A percentile compares a stretch with the other conserved stretches of the same genome.
Conservation (phyloP, 2,329 filamentous ascomycete genomes). For the Coniella vitis region DNA sequence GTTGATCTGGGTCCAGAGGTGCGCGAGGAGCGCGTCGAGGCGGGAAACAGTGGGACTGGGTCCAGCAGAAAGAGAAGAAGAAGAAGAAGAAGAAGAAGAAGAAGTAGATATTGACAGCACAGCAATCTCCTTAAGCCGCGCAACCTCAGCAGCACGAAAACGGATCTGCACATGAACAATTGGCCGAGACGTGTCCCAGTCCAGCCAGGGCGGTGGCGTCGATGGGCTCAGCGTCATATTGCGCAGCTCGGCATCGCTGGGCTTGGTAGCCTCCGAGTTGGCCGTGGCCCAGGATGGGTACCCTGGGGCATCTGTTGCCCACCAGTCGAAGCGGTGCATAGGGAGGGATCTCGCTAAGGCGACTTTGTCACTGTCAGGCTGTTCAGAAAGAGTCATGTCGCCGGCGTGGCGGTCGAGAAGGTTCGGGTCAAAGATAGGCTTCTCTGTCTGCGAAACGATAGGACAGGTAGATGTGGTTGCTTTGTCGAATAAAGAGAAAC, state of each 20-base stretch:
- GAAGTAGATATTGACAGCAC: no score
- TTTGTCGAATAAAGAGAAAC: not conserved
- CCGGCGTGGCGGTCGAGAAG: conserved; percentile 31
- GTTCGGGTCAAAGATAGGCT: conserved; percentile 33
- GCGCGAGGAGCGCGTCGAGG: conserved; percentile 38
- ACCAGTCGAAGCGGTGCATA: conserved; percentile 42
- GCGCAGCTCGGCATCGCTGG: conserved; percentile 1
- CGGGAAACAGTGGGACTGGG: conserved; percentile 26
- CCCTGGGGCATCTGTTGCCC: conserved; percentile 26
- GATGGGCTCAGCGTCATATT: conserved; percentile 22
- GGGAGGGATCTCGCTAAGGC: conserved; percentile 31
- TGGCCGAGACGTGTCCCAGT: conserved; percentile 31
- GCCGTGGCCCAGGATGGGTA: conserved; percentile 23
- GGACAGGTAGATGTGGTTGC: not conserved
- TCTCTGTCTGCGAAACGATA: not conserved
- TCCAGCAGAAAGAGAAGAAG: not conserved
- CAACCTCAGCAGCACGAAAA: conserved; percentile 29
- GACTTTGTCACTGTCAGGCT: conserved; percentile 19
- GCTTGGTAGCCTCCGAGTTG: conserved; percentile 23
- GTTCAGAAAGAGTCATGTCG: conserved; percentile 19
- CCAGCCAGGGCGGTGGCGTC: conserved; percentile 31
- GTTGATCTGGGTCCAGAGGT: conserved; percentile 38
- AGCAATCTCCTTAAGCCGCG: conserved; percentile 24
- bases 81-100: no score
- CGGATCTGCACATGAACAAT: conserved; percentile 30